Evolutionary conservation across 106 monocot species (phyloP).

Genomic region (Acorus calamus): DNA sequence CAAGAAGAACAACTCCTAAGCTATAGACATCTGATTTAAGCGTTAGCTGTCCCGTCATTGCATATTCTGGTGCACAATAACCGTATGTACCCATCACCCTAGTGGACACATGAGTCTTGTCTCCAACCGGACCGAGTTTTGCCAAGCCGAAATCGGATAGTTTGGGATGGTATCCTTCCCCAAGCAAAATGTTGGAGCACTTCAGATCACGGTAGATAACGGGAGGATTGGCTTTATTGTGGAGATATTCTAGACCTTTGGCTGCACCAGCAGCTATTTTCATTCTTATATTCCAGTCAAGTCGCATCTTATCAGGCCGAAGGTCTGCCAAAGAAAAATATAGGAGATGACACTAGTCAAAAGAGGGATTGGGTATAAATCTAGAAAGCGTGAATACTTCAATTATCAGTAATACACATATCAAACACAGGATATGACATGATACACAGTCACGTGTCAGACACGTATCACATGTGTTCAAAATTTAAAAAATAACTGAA

Average conservation of each 20-base stretch:
- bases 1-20: constrained; percentile 50
- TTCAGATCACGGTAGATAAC: constrained; percentile 45
- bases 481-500: too few species aligned
- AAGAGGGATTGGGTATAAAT: not conserved
- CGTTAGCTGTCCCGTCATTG: constrained; percentile 26
- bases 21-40: constrained; percentile 48
- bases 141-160: constrained; percentile 59
- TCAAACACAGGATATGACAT: too few species aligned
- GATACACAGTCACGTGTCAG: too few species aligned
- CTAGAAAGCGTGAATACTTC: too few species aligned
- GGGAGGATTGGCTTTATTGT: constrained; percentile 35
- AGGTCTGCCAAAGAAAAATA: constrained; percentile 10
- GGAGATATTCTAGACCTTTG: constrained; percentile 35
- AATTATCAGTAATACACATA: too few species aligned
- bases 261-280: constrained; percentile 36
- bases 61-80: constrained; percentile 48
- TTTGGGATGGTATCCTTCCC: constrained; percentile 25
- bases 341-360: not conserved
- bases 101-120: constrained; percentile 15
- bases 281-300: constrained; percentile 37
- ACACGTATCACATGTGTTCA: too few species aligned
- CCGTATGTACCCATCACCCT: constrained; percentile 59
- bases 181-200: constrained; percentile 32
- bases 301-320: constrained; percentile 15
- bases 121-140: constrained; percentile 37